A percentile compares a stretch with the other conserved stretches of the same genome.
These are phyloP conservation scores for Blastocystis sp. DNA, from an alignment of 352 stramenopile genomes.

Conservation along the genomic window DNA sequence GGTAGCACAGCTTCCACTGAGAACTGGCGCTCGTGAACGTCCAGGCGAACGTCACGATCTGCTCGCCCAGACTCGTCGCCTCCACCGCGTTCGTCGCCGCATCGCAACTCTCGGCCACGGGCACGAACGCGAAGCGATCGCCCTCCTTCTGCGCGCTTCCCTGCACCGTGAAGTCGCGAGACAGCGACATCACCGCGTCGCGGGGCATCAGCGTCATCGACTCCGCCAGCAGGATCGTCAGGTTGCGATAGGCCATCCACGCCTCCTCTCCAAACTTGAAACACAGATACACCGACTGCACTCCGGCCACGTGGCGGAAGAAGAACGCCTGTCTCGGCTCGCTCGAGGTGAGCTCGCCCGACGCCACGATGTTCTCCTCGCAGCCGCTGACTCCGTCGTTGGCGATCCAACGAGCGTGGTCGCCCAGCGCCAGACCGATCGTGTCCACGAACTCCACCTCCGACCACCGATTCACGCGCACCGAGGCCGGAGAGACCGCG, in stretches of 20 bases:
- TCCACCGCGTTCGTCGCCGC: background rate
- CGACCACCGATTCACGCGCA: background rate
- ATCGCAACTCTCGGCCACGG: background rate
- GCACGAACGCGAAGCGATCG: conserved; percentile 39
- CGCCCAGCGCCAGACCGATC: background rate
- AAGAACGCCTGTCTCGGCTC: background rate
- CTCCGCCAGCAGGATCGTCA: conserved; percentile 22
- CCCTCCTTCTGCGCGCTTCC: background rate
- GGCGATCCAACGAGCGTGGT: background rate
- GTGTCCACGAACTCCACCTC: background rate
- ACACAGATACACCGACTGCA: background rate
- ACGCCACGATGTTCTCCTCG: background rate
- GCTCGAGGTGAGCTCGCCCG: background rate
- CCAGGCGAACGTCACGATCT: conserved; percentile 3
- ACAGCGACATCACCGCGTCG: background rate
- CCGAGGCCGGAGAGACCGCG: background rate
- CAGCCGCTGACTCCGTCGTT: background rate
- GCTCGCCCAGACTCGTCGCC: background rate
- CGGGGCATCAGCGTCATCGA: background rate
- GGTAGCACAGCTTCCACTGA: conserved; percentile 19
- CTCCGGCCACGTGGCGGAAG: background rate
- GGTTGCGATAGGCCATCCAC: background rate
- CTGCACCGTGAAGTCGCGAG: conserved; percentile 31
- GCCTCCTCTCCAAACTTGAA: conserved; percentile 39
- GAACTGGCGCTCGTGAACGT: background rate